Percentiles rank a stretch among this genome's conserved stretches.
Evolutionary conservation across 1,284 basidiomycete species (phyloP).

Genomic region (Heterobasidion annosum): DNA sequence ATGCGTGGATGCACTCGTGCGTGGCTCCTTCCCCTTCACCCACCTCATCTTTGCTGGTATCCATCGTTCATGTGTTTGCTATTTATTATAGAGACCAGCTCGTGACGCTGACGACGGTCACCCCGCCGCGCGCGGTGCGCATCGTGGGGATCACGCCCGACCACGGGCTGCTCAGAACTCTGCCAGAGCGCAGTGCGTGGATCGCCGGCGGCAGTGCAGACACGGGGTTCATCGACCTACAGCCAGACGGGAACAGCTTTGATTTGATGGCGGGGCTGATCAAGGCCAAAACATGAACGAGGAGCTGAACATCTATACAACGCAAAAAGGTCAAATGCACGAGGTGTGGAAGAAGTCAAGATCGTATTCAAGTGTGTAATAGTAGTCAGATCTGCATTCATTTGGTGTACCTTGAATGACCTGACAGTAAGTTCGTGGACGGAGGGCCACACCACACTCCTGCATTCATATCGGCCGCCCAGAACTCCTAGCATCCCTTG

Average conservation of each 20-base stretch:
- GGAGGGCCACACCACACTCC: too few relatives aligned
- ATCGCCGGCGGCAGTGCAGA: conserved; percentile 15
- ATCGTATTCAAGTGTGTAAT: too few relatives aligned
- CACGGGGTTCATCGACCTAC: conserved; percentile 50
- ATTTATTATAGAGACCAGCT: conserved; percentile 62
- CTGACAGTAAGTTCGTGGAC: too few relatives aligned
- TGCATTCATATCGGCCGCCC: too few relatives aligned
- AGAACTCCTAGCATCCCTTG: too few relatives aligned
- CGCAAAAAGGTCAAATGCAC: too few relatives aligned
- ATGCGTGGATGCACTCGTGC: conserved; percentile 85
- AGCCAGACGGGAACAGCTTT: conserved; percentile 97
- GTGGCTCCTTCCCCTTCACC: conserved; percentile 17
- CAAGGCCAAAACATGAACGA: conserved; percentile 37
- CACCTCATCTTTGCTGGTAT: neutral
- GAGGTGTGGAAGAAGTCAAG: too few relatives aligned
- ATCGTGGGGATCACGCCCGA: conserved; percentile 86
- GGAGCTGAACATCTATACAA: too few relatives aligned
- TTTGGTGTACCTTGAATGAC: too few relatives aligned
- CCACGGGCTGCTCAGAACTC: conserved; percentile 79
- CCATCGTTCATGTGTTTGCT: conserved; percentile 1
- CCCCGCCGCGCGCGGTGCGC: conserved; percentile 62
- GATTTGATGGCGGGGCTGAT: conserved; percentile 92
- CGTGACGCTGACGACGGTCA: conserved; percentile 73
- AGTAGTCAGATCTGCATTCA: too few relatives aligned
- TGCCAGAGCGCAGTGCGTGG: conserved; percentile 45